These are phyloP conservation scores for Botryotinia globosa DNA, from an alignment of 2,329 filamentous ascomycete species.

Conservation along the genomic window DNA sequence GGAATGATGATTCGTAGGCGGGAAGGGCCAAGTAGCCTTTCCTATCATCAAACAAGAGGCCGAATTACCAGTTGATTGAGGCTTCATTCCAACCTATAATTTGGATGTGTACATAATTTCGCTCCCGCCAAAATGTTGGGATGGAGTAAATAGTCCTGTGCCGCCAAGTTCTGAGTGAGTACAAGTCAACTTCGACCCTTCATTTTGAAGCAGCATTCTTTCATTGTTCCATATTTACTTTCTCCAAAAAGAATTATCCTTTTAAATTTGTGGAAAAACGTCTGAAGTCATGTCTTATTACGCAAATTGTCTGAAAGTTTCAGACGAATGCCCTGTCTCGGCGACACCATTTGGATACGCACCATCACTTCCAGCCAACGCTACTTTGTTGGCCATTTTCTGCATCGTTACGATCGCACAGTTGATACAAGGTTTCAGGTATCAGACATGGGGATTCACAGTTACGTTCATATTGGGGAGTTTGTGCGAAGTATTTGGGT, in stretches of 20 bases:
- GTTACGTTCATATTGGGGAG: constrained; percentile 4
- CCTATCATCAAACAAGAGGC: not conserved
- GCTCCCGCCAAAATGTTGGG: not conserved
- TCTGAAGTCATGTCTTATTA: not conserved
- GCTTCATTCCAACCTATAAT: not conserved
- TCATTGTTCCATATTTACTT: too few species aligned
- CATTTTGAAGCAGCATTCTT: too few species aligned
- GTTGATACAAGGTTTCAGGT: not conserved
- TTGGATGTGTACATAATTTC: not conserved
- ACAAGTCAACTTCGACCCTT: not conserved
- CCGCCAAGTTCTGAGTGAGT: not conserved
- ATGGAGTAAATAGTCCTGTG: not conserved
- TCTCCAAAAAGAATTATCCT: not conserved
- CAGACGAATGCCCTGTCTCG: not conserved
- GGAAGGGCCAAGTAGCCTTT: not conserved
- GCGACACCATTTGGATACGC: not conserved
- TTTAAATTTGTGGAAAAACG: not conserved
- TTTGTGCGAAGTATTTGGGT: constrained; percentile 4
- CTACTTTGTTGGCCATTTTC: constrained; percentile 1
- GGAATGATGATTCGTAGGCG: not conserved
- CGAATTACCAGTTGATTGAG: not conserved
- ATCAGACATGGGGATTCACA: constrained; percentile 4
- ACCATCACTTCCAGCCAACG: not conserved
- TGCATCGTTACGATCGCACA: constrained; percentile 1
- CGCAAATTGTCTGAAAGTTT: constrained; percentile 3